Conservation (phyloP, 331 rosid genomes). For the Phaseolus coccineus region DNA sequence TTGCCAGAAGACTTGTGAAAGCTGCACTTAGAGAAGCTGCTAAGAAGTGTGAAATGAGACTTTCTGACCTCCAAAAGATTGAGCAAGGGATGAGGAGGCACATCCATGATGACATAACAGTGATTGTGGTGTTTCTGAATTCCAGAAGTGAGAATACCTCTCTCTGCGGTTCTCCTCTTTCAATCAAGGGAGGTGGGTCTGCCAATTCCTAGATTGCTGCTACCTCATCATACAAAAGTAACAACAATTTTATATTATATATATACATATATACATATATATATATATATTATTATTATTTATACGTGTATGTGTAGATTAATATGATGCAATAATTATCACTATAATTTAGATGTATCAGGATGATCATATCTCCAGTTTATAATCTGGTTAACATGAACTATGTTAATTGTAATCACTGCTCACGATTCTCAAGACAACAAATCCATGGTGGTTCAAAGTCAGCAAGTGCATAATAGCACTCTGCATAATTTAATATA, state of each 20-base stretch:
- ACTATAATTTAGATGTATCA: constrained; percentile 28
- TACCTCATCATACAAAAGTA: constrained; percentile 25
- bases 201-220: constrained; percentile 49
- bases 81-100: constrained; percentile 83
- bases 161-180: constrained; percentile 56
- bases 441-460: constrained; percentile 17
- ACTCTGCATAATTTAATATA: neutral
- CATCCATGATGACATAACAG: constrained; percentile 87
- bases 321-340: constrained; percentile 38
- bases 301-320: constrained; percentile 3
- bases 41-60: constrained; percentile 84
- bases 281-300: neutral
- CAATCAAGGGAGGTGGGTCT: constrained; percentile 73
- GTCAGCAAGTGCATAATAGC: neutral
- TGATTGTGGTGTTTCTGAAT: constrained; percentile 74
- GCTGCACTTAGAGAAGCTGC: constrained; percentile 86
- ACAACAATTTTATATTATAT: neutral
- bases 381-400: constrained; percentile 18
- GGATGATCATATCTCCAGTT: constrained; percentile 8
- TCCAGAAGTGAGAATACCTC: constrained; percentile 49
- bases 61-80: constrained; percentile 71
- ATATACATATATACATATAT: no score
- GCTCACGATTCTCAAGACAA: neutral
- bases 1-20: constrained; percentile 79
- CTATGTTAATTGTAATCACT: neutral